Base-by-base conservation (phyloP, 2,329 filamentous ascomycete species). In the Rhynchosporium secalis region DNA sequence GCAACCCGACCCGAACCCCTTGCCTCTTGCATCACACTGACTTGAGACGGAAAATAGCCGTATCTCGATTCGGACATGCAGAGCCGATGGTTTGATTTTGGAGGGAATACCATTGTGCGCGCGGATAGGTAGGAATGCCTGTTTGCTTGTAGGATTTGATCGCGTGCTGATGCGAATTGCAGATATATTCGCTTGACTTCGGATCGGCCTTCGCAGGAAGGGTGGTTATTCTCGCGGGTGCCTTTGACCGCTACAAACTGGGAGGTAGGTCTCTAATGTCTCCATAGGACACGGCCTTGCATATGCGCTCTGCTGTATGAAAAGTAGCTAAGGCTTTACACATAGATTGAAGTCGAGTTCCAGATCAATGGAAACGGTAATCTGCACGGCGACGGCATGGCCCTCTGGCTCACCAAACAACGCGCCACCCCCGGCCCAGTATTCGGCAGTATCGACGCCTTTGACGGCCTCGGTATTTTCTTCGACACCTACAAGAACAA, bases 401-500 rank as follows among this genome's bases (percentile, higher is more conserved):
- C 95, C 67, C 89, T 99, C 85, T 99, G 95, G 95, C 84, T 99
- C 73, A 98, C 94, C 69, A 96, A 96, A 78, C 88, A 96, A 78
- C 91, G 95, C 68, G 93, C 86, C 38, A 84, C 88, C 70, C 78
- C 81, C 63, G 95, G 95, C 15, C 83, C 87, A 10, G 94, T 99
- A 43, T 99, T 99, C 76, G 95, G 95, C 56, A 88, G 88, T 69
- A 81, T 83, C 36, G 94, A 99, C 78, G 86, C 86, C 67, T 99
- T 98, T 71, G 94, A 99, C 76, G 95, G 95, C 4, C 83, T 99
- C 52, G 95, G 92, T 60, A 84, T 99, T 76, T 98, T 75, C 80
- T 86, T 99, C 79, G 95, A 99, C 76, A 99, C 95, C 49, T 99
- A 99, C 83, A 99, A 99, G 86, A 99, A 99, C 81, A 96, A 97